Conservation (phyloP, 2,329 filamentous ascomycete genomes). For the Graphilbum fragrans region DNA sequence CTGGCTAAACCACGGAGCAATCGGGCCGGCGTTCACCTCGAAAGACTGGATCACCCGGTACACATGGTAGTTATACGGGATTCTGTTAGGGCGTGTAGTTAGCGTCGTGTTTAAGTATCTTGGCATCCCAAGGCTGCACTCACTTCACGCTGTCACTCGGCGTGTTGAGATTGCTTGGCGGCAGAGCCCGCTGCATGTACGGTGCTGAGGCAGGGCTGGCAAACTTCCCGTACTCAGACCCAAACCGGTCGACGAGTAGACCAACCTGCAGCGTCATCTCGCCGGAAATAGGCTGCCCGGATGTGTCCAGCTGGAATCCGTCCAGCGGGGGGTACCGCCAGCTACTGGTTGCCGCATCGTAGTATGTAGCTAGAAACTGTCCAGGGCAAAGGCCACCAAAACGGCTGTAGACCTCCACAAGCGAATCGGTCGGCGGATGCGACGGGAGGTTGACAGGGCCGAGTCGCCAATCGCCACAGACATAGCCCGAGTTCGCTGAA, state of each 20-base stretch:
- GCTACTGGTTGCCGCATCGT: constrained; percentile 11
- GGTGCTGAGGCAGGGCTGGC: constrained; percentile 30
- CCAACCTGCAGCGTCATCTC: constrained; percentile 26
- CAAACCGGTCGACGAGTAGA: constrained; percentile 34
- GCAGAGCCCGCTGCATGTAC: constrained; percentile 32
- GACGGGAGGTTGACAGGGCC: constrained; percentile 21
- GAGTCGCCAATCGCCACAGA: constrained; percentile 25
- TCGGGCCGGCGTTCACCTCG: constrained; percentile 27
- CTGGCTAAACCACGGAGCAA: constrained; percentile 37
- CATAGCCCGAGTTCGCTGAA: constrained; percentile 14
- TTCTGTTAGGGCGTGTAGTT: constrained; percentile 5
- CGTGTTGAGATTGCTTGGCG: constrained; percentile 30
- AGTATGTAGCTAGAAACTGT: constrained; percentile 25
- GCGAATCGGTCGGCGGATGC: constrained; percentile 18
- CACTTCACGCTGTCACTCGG: constrained; percentile 15
- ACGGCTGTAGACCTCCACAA: constrained; percentile 18
- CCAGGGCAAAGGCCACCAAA: constrained; percentile 27
- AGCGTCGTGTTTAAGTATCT: constrained; percentile 1
- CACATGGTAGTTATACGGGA: constrained; percentile 35
- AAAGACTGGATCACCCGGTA: constrained; percentile 30
- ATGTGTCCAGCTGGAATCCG: constrained; percentile 26
- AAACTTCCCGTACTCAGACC: constrained; percentile 28
- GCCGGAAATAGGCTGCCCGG: constrained; percentile 24
- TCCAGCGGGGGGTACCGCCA: constrained; percentile 26
- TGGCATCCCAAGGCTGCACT: too few species aligned